Percentiles rank a stretch among this genome's conserved stretches.
Evolutionary conservation across 208 protist genomes (phyloP).

Genomic region (Novymonas esmeraldas): DNA sequence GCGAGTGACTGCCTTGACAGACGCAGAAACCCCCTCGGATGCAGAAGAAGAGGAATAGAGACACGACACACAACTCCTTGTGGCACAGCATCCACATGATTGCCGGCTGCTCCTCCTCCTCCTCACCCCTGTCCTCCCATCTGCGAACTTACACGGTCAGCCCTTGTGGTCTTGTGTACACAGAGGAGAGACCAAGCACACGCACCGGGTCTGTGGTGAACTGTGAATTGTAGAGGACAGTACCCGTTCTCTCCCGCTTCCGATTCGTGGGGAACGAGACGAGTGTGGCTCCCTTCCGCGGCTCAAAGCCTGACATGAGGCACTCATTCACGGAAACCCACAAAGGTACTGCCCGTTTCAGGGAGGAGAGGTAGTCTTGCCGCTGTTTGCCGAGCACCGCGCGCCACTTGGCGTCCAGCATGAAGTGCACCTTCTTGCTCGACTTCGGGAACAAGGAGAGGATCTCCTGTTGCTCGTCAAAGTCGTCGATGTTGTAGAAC

Average conservation of each 20-base stretch:
- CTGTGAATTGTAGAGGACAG: slow-evolving; percentile 86
- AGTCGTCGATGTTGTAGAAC: slow-evolving; percentile 91
- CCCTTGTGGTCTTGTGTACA: slow-evolving; percentile 79
- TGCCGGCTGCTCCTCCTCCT: too few species aligned
- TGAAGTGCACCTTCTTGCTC: slow-evolving; percentile 84
- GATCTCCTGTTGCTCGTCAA: slow-evolving; percentile 66
- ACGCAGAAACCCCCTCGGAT: too few species aligned
- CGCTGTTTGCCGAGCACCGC: slow-evolving; percentile 84
- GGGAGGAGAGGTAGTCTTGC: slow-evolving; percentile 68
- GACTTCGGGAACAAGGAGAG: slow-evolving; percentile 84
- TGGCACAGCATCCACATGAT: too few species aligned
- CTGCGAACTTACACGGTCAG: slow-evolving; percentile 39
- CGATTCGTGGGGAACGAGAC: slow-evolving; percentile 42
- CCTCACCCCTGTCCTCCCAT: too few species aligned
- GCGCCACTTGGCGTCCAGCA: slow-evolving; percentile 89
- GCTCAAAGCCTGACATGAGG: slow-evolving; percentile 87
- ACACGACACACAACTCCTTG: too few species aligned
- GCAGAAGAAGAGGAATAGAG: too few species aligned
- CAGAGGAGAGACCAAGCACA: slow-evolving; percentile 77
- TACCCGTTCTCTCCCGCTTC: slow-evolving; percentile 25
- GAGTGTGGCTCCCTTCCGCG: slow-evolving; percentile 33
- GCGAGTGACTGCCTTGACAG: too few species aligned
- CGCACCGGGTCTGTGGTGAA: slow-evolving; percentile 89
- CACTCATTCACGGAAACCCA: slow-evolving; percentile 92
- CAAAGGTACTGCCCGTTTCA: slow-evolving; percentile 64